Percentiles rank a stretch among this genome's conserved stretches.
Evolutionary conservation across 176 grass and related monocot genomes (phyloP).

Genomic region (Zoysia japonica): DNA sequence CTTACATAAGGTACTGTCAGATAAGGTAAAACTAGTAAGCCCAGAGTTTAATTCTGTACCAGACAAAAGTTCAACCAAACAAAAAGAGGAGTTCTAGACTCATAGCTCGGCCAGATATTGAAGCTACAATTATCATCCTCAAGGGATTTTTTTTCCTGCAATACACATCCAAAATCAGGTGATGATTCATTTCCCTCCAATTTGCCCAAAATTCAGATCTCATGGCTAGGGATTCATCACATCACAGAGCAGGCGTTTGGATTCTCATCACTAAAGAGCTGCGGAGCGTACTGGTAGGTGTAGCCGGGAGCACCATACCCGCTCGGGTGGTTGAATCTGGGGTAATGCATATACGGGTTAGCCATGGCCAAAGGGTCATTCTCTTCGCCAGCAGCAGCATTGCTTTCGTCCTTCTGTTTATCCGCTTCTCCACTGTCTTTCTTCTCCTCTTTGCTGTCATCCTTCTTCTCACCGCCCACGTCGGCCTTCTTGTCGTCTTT

Average conservation of each 20-base stretch:
- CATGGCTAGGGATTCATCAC: constrained; percentile 47
- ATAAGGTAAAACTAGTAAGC: neutral
- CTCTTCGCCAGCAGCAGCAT: constrained; percentile 39
- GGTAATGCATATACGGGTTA: constrained; percentile 54
- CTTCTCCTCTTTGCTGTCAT: constrained; percentile 64
- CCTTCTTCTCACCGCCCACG: constrained; percentile 36
- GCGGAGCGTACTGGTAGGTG: constrained; percentile 51
- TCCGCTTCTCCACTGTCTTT: constrained; percentile 34
- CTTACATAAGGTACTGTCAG: constrained; percentile 35
- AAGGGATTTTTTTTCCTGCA: constrained; percentile 22
- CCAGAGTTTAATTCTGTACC: constrained; percentile 38
- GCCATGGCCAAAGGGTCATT: constrained; percentile 27
- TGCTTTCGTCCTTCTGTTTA: constrained; percentile 34
- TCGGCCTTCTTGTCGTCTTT: constrained; percentile 56
- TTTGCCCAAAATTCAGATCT: constrained; percentile 20
- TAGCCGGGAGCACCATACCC: constrained; percentile 45
- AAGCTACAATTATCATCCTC: neutral
- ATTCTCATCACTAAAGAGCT: constrained; percentile 77
- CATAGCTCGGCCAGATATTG: neutral
- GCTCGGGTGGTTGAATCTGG: constrained; percentile 33
- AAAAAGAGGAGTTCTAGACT: constrained; percentile 20
- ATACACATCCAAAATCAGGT: constrained; percentile 35
- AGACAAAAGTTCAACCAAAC: constrained; percentile 23
- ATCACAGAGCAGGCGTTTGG: constrained; percentile 71
- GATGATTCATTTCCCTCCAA: constrained; percentile 18